Base-by-base conservation (phyloP, 345 rosid genomes). In the Brassica nigra region DNA sequence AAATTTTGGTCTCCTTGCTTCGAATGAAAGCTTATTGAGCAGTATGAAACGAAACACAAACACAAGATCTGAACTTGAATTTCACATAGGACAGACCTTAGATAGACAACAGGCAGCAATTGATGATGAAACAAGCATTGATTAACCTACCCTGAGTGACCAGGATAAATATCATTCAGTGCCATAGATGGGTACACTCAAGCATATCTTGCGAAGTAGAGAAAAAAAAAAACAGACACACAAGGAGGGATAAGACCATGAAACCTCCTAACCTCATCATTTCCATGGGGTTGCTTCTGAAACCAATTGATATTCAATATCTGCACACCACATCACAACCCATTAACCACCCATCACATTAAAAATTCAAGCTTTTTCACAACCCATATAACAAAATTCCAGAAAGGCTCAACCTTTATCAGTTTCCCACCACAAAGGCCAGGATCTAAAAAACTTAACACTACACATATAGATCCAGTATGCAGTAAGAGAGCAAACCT, bases 401-500 rank as follows among this genome's bases (percentile, higher is more conserved):
- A 61, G 12, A 23, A 29, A 18, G 34, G 1, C 68, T 55, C 29
- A 66, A 73, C 20, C 72, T 31, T 36, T 57, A 42, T n/a, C 44
- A 11, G 8, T 64, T 78, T 52, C 2, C 10, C 1, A 65, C 65
- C 76, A 14, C 59, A 59, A 47, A 20, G 2, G 16, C 16, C 27
- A 70, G 1, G 69, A 39, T 77, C 77, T 33, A 10, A 67, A 70
- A 20, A 62, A 28, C 39, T 58, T 28, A 4, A n/a, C 0, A 30
- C 8, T 14, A 36, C 34, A 62, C 23, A 65, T 18, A 39, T 15
- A 70, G 71, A 61, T 75, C 79, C 12, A 69, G 10, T 11, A 62
- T 0, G 36, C 10, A 79, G 2, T 23, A 57, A 64, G 27, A 54
- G 73, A 80, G 30, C 76, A 68, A 20, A 91, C 99, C 99, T 91